phyloP scores from a whole-genome alignment of 2,329 filamentous ascomycete species.

The Monilinia polystroma region DNA sequence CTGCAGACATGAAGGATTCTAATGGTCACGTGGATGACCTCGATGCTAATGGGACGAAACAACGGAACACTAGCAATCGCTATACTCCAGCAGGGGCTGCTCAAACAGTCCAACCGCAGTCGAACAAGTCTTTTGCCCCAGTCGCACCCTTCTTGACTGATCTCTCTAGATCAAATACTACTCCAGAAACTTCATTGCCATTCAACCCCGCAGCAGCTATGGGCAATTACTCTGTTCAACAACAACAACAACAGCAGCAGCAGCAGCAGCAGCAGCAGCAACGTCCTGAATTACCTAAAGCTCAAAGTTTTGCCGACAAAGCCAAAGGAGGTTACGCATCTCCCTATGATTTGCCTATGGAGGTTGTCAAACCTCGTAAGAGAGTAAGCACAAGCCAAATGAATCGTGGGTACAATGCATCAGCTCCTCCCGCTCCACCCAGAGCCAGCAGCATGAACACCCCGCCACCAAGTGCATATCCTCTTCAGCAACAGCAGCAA shows the following conservation, averaged over 20 bases:
- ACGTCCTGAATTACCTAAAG: conserved; percentile 52
- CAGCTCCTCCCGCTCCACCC: conserved; percentile 33
- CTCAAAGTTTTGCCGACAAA: conserved; percentile 86
- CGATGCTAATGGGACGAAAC: conserved; percentile 25
- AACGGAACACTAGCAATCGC: conserved; percentile 32
- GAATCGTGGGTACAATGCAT: conserved; percentile 33
- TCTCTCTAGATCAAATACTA: conserved; percentile 31
- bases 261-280: conserved; percentile 33
- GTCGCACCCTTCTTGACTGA: conserved; percentile 38
- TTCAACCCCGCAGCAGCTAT: conserved; percentile 31
- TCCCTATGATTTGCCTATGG: conserved; percentile 92
- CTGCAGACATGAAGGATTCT: conserved; percentile 24
- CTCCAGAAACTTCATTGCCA: conserved; percentile 25
- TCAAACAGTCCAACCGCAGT: conserved; percentile 13
- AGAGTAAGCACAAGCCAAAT: conserved; percentile 54
- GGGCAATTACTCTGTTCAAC: conserved; percentile 31
- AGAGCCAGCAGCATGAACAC: conserved; percentile 37
- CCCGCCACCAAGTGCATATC: conserved; percentile 29
- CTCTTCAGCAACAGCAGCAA: conserved; percentile 25
- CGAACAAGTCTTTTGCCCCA: conserved; percentile 36
- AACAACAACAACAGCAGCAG: conserved; percentile 40
- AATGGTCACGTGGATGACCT: conserved; percentile 40
- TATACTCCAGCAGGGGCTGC: conserved; percentile 36
- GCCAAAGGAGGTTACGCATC: conserved; percentile 89
- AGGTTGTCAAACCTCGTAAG: conserved; percentile 72